Percentiles rank a stretch among this genome's conserved stretches.
phyloP scores from a whole-genome alignment of 2,329 filamentous ascomycete genomes.

The Calonectria pseudoturangicola region DNA sequence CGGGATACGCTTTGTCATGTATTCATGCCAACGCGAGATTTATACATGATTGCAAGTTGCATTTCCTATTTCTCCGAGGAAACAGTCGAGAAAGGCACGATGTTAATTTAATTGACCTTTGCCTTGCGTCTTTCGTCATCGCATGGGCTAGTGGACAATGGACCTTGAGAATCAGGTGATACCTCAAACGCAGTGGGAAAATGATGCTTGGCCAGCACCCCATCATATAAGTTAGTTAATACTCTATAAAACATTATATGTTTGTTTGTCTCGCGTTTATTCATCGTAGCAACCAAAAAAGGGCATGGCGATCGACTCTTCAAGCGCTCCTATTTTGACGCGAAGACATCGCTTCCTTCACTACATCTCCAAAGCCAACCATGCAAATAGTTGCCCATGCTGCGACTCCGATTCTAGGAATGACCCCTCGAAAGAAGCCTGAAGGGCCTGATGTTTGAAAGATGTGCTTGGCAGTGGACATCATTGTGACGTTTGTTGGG shows the following conservation, averaged over 20 bases:
- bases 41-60: not conserved
- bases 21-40: not conserved
- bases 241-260: no score
- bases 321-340: conserved; percentile 1
- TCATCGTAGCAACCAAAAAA: no score
- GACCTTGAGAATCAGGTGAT: no score
- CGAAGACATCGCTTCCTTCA: conserved; percentile 24
- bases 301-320: not conserved
- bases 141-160: no score
- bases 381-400: conserved; percentile 39
- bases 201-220: no score
- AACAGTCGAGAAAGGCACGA: not conserved
- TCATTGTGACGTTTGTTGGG: conserved; percentile 31
- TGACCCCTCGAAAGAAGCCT: conserved; percentile 38
- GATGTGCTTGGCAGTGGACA: conserved; percentile 31
- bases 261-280: no score
- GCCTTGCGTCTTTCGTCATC: not conserved
- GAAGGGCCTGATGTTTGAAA: conserved; percentile 14
- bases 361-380: conserved; percentile 34
- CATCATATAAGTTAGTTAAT: no score
- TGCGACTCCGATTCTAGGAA: conserved; percentile 37
- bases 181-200: no score
- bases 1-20: not conserved
- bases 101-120: not conserved
- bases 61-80: conserved; percentile 24